Conservation (phyloP, 2,329 filamentous ascomycete species). For the Arthrobotrys musiformis region DNA sequence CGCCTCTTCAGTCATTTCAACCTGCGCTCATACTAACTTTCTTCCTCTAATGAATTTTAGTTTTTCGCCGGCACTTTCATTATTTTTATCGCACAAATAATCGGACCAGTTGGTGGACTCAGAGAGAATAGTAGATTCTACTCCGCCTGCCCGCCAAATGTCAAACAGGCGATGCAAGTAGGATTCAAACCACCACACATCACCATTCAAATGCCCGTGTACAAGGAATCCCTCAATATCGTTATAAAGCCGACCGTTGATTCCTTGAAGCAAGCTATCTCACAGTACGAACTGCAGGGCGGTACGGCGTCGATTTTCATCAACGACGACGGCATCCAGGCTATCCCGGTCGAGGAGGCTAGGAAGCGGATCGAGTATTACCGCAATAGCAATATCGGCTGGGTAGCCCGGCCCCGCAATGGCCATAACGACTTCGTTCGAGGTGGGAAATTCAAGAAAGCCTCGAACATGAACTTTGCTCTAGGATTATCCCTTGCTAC, state of each 20-base stretch:
- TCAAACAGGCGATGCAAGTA: conserved; percentile 60
- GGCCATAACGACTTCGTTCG: conserved; percentile 67
- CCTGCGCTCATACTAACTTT: neutral
- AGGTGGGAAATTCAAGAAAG: conserved; percentile 76
- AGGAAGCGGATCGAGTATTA: conserved; percentile 57
- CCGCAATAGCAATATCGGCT: conserved; percentile 49
- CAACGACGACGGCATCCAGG: conserved; percentile 76
- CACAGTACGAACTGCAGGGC: conserved; percentile 72
- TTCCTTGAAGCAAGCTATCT: conserved; percentile 70
- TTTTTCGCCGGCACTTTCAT: conserved; percentile 46
- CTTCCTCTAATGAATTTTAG: neutral
- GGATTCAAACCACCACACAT: conserved; percentile 63
- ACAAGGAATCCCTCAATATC: conserved; percentile 66
- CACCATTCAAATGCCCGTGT: conserved; percentile 67
- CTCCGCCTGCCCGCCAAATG: conserved; percentile 62
- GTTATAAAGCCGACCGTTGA: conserved; percentile 70
- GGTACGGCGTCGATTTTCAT: conserved; percentile 75
- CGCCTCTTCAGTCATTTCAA: neutral
- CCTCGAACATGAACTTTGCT: conserved; percentile 80
- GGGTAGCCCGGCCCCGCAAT: conserved; percentile 64
- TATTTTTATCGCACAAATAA: conserved; percentile 62
- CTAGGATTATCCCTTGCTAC: conserved; percentile 72
- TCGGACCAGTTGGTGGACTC: conserved; percentile 66
- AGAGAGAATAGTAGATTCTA: conserved; percentile 65
- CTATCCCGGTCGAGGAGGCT: conserved; percentile 65